These are phyloP conservation scores for Dorcoceras hygrometricum DNA, from an alignment of 257 asterid species.

Conservation along the genomic window DNA sequence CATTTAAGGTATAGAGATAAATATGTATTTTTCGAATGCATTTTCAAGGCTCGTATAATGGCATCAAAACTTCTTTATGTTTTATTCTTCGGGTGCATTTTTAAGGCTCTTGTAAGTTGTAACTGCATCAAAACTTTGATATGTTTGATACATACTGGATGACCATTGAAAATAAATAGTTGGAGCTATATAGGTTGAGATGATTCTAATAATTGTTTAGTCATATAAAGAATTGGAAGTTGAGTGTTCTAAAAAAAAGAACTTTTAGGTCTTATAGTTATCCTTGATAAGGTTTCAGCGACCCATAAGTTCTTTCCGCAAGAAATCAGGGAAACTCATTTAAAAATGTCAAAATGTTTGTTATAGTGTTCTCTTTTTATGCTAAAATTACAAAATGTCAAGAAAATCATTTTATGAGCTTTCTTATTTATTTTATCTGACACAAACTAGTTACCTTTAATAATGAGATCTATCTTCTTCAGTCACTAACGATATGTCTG, in stretches of 20 bases:
- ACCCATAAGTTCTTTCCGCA: background rate
- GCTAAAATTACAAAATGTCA: too few species aligned
- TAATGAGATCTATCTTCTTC: too few species aligned
- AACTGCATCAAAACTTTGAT: constrained; percentile 6
- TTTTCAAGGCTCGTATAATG: constrained; percentile 8
- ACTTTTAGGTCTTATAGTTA: too few species aligned
- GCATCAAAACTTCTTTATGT: constrained; percentile 1
- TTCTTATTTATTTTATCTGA: too few species aligned
- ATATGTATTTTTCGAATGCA: constrained; percentile 1
- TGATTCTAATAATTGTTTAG: too few species aligned
- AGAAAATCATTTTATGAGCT: background rate
- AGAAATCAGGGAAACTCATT: background rate
- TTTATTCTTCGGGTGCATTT: background rate
- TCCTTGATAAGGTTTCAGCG: background rate
- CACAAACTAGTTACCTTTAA: too few species aligned
- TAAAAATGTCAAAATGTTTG: too few species aligned
- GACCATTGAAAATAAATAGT: background rate
- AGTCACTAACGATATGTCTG: too few species aligned
- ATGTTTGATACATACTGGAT: background rate
- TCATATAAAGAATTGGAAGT: too few species aligned
- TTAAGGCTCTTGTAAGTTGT: constrained; percentile 5
- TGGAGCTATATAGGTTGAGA: background rate
- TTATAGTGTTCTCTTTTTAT: too few species aligned
- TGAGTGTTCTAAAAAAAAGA: too few species aligned
- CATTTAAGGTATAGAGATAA: background rate